These are phyloP conservation scores for Dendrobium chrysotoxum DNA, from an alignment of 106 monocot genomes.

Conservation along the genomic window DNA sequence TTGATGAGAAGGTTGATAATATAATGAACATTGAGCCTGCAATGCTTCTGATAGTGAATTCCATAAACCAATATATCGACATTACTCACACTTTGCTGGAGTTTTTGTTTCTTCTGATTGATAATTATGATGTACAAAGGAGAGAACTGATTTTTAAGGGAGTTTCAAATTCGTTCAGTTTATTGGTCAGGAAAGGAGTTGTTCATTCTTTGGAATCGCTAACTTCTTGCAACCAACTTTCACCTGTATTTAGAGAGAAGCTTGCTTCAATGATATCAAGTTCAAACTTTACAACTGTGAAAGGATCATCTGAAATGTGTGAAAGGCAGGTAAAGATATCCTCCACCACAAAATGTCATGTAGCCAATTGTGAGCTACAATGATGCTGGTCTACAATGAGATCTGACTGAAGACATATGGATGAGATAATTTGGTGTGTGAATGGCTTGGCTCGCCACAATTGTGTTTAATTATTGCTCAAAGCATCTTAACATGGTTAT, in stretches of 20 bases:
- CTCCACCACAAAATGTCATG: neutral
- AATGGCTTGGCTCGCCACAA: no score
- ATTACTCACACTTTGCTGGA: slow-evolving; percentile 65
- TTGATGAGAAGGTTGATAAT: slow-evolving; percentile 41
- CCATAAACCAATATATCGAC: slow-evolving; percentile 61
- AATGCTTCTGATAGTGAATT: slow-evolving; percentile 75
- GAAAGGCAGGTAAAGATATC: neutral
- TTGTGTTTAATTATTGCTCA: no score
- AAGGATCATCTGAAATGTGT: neutral
- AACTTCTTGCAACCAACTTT: slow-evolving; percentile 23
- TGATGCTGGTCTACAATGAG: no score
- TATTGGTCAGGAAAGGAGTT: slow-evolving; percentile 48
- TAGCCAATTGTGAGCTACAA: neutral
- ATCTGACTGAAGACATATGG: no score
- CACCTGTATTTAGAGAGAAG: slow-evolving; percentile 44
- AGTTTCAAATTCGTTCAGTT: slow-evolving; percentile 29
- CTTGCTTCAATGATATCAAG: slow-evolving; percentile 10
- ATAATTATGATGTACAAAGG: slow-evolving; percentile 66
- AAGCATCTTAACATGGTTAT: no score
- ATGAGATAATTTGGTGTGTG: no score
- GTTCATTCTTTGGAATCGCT: slow-evolving; percentile 58
- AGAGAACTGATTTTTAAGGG: slow-evolving; percentile 40
- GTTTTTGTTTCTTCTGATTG: slow-evolving; percentile 76
- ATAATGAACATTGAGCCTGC: slow-evolving; percentile 91
- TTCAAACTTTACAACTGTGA: neutral